Conservation (phyloP, 2,329 filamentous ascomycete genomes). For the Cryphonectria parasitica region DNA sequence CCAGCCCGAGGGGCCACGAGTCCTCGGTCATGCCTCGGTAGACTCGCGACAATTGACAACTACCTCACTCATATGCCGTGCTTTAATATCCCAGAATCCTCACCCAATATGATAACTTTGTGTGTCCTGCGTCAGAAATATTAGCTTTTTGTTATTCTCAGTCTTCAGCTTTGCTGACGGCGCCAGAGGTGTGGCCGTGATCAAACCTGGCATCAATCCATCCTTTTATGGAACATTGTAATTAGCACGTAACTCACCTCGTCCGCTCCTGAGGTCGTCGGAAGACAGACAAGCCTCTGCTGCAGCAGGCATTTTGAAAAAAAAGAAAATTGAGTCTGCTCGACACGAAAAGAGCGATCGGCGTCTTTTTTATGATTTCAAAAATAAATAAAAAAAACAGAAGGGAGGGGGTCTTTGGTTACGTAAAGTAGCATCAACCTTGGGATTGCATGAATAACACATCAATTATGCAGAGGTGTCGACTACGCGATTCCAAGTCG, state of each 20-base stretch:
- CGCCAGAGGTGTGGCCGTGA: too few relatives aligned
- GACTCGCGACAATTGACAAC: background rate
- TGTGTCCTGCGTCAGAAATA: too few relatives aligned
- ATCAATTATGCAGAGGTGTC: background rate
- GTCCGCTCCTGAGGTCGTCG: too few relatives aligned
- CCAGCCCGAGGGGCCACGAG: background rate
- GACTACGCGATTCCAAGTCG: too few relatives aligned
- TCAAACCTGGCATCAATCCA: too few relatives aligned
- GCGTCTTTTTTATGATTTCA: too few relatives aligned
- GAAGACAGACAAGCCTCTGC: background rate
- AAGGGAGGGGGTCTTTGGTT: too few relatives aligned
- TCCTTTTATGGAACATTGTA: background rate
- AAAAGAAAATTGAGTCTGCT: background rate
- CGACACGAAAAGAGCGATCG: background rate
- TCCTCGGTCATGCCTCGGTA: background rate
- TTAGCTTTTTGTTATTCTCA: background rate
- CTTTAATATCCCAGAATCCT: background rate
- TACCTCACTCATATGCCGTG: background rate
- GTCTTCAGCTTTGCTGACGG: background rate
- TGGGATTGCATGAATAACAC: background rate
- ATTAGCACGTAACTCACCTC: too few relatives aligned
- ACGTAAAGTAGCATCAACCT: too few relatives aligned
- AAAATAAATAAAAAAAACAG: too few relatives aligned
- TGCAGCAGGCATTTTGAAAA: constrained; percentile 1
- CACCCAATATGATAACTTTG: background rate